Evolutionary conservation across 2,329 filamentous ascomycete genomes (phyloP), one percentile per base, ranked within the genome.

Genomic region (Fusarium mexicanum): DNA sequence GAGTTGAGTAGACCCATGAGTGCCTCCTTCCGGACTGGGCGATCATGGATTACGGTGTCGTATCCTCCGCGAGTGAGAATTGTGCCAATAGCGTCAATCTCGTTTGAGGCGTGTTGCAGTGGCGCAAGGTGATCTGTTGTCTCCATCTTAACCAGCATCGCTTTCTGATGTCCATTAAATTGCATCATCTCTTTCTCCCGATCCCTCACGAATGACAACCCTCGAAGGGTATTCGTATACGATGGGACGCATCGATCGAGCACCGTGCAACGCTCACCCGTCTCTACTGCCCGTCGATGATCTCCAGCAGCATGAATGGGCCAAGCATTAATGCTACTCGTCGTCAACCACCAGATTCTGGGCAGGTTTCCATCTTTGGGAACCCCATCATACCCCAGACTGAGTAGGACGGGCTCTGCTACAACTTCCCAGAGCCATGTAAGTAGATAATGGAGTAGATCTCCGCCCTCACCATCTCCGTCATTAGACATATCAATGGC

Each of bases 151-250:
- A 58, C 40, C 5, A 58, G 24, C 40, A 58, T 58, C 7, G 55
- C 40, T 37, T 47, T 58, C 7, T 22, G 40, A 1, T 5, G 5
- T 8, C 18, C 14, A 12, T 1, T 9, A 8, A 0, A 0, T 17
- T 18, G 26, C 14, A 13, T 26, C 2, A 58, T n/a, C 2, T 58
- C 55, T 3, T 13, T 58, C 31, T 47, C 55, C 3, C 55, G 55
- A 0, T 5, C 2, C 6, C 55, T 58, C 7, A 47, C 40, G 3
- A 58, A 58, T 3, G 55, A 47, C 6, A 58, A 9, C 0, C 55
- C 40, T 8, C 55, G 55, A 22, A 58, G 40, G 2, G 55, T 58
- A 10, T 58, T 58, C 5, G n/a, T 47, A 8, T 58, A 58, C 4
- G 55, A 58, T 22, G 55, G 40, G 14, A 58, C 5, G 13, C 55